Conservation (phyloP, 768 basidiomycete genomes). For the Suillus cothurnatus region DNA sequence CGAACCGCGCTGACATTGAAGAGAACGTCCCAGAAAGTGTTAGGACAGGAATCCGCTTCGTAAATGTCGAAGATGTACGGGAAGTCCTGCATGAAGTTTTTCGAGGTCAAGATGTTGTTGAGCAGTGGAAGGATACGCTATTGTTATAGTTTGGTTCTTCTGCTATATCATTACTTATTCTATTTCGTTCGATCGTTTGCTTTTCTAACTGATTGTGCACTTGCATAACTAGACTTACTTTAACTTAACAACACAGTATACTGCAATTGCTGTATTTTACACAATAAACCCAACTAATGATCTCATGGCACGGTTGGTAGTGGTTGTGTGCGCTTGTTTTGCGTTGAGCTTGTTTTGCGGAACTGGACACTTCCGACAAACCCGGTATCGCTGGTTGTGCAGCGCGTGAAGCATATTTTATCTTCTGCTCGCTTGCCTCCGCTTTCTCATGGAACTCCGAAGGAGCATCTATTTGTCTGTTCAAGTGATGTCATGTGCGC, state of each 20-base stretch:
- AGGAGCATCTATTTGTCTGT: not conserved
- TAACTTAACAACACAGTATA: not conserved
- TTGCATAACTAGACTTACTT: slow-evolving; percentile 13
- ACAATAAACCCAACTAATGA: slow-evolving; percentile 11
- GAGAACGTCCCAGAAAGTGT: slow-evolving; percentile 97
- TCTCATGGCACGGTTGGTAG: not conserved
- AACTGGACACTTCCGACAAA: not conserved
- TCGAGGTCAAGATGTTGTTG: slow-evolving; percentile 54
- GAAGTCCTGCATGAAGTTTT: slow-evolving; percentile 92
- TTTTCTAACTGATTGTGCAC: slow-evolving; percentile 7
- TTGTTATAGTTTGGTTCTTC: slow-evolving; percentile 19
- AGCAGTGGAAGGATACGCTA: slow-evolving; percentile 71
- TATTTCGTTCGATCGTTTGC: slow-evolving; percentile 4
- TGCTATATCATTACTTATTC: slow-evolving; percentile 10
- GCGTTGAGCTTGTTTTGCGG: no score
- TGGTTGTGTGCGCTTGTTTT: not conserved
- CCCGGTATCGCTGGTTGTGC: not conserved
- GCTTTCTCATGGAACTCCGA: slow-evolving; percentile 4
- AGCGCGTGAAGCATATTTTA: not conserved
- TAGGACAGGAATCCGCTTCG: slow-evolving; percentile 91
- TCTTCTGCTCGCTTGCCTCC: not conserved
- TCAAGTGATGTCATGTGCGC: not conserved
- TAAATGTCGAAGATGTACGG: slow-evolving; percentile 91
- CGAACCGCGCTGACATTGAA: slow-evolving; percentile 92
- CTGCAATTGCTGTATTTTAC: slow-evolving; percentile 9